Base-by-base conservation (phyloP, 208 protist genomes). In the Acanthamoeba divionensis region DNA sequence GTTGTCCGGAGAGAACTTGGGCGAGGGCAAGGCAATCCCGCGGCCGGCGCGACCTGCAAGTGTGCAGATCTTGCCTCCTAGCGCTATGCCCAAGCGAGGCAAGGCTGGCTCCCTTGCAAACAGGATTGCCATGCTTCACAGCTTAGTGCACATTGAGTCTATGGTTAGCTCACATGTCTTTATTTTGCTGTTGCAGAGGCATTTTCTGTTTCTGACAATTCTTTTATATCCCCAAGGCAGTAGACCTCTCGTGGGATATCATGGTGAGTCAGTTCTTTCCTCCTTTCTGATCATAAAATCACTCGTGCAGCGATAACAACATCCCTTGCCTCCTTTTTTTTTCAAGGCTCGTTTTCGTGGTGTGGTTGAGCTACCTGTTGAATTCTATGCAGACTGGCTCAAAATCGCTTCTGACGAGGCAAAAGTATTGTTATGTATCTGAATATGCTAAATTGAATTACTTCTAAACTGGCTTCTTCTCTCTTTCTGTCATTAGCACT, bases 331-430 rank as follows among this genome's bases (percentile, higher is more conserved):
- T 57, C 52, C 15, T 57, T n/a, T 18, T 18, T 6, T 10, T 1
- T 45, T 36, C 13, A 41, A 79, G 67, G 67, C 55, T 18, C 67
- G 67, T 24, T 79, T 79, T 15, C 67, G 55, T 24, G 55, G 55
- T 21, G 55, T 9, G 21, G 67, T 26, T 6, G 52, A 31, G 31
- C 45, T 85, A 10, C 75, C 75, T 2, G 33, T n/a, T 4, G 75
- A 85, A 31, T 85, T 85, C 75, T 85, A 85, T 44, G 44, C 45
- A 12, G 75, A 85, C 50, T 85, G 45, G 45, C 18, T 85, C 4
- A 85, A 85, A 55, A 63, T 85, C 4, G 75, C 75, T 45, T 48
- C 48, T 1, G 75, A 85, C 31, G 75, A 85, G 33, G 75, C 75
- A 48, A 85, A 85, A 55, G 75, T 85, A 24, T 3, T 7, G 26